Conservation (phyloP, 495 filamentous ascomycete genomes). For the Xylaria intraflava region DNA sequence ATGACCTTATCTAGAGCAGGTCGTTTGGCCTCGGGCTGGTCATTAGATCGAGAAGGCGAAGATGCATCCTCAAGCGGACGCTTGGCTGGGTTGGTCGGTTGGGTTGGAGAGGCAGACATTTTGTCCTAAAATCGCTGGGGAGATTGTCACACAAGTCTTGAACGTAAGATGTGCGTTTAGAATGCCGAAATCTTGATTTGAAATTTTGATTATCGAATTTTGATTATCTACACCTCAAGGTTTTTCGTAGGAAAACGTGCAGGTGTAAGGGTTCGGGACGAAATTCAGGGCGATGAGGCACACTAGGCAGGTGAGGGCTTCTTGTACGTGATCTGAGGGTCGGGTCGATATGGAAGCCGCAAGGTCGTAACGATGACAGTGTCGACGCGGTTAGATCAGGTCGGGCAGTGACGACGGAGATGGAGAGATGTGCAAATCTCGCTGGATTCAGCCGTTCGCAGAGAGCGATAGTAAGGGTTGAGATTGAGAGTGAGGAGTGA, state of each 20-base stretch:
- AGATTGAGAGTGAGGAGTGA: slow-evolving; percentile 2
- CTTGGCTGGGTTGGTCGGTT: slow-evolving; percentile 61
- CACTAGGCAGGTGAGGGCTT: slow-evolving; percentile 16
- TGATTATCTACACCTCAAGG: slow-evolving; percentile 73
- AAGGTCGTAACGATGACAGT: slow-evolving; percentile 19
- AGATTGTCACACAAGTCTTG: slow-evolving; percentile 25
- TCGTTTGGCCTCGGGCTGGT: slow-evolving; percentile 95
- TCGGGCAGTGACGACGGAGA: slow-evolving; percentile 16
- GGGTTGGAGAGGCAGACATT: slow-evolving; percentile 50
- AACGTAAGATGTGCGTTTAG: slow-evolving; percentile 24
- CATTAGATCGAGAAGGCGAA: slow-evolving; percentile 80
- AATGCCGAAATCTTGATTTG: slow-evolving; percentile 34
- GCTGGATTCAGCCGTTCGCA: slow-evolving; percentile 15
- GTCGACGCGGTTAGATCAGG: slow-evolving; percentile 15
- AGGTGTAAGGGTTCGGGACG: slow-evolving; percentile 53
- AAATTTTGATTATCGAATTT: slow-evolving; percentile 48
- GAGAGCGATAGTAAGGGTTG: slow-evolving; percentile 5
- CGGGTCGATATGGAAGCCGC: slow-evolving; percentile 21
- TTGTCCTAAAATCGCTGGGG: slow-evolving; percentile 30
- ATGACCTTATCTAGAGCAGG: slow-evolving; percentile 90
- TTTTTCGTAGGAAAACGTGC: slow-evolving; percentile 85
- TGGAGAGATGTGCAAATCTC: slow-evolving; percentile 15
- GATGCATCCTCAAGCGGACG: slow-evolving; percentile 95
- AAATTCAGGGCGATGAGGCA: slow-evolving; percentile 10
- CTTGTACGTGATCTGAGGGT: slow-evolving; percentile 24